phyloP scores from a whole-genome alignment of 2,329 filamentous ascomycete genomes.

The Phialophora chinensis region DNA sequence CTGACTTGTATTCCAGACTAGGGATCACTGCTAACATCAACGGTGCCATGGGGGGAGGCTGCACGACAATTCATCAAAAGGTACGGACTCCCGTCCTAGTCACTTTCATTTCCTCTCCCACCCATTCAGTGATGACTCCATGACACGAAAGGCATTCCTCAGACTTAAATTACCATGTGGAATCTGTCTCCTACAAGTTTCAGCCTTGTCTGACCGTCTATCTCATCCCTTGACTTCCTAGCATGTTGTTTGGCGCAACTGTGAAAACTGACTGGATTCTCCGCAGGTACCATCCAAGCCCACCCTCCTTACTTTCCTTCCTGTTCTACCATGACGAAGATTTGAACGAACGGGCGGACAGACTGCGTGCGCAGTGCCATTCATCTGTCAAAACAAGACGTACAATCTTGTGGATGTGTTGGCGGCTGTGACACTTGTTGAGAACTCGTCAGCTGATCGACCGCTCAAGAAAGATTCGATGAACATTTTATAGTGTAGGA shows the following conservation, averaged over 20 bases:
- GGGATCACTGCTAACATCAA: neutral
- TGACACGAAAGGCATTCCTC: conserved; percentile 73
- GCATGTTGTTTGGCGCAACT: conserved; percentile 6
- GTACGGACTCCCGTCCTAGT: conserved; percentile 46
- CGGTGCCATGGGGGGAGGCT: neutral
- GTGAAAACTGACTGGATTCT: conserved; percentile 27
- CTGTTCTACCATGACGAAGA: conserved; percentile 60
- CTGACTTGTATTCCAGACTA: neutral
- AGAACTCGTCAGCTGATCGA: conserved; percentile 70
- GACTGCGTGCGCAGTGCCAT: conserved; percentile 60
- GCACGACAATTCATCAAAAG: conserved; percentile 47
- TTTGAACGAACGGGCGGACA: conserved; percentile 74
- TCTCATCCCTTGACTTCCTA: conserved; percentile 9
- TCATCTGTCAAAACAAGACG: conserved; percentile 62
- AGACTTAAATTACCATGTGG: conserved; percentile 68
- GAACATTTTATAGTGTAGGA: conserved; percentile 33
- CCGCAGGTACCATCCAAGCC: conserved; percentile 33
- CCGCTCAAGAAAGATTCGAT: conserved; percentile 24
- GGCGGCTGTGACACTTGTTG: conserved; percentile 66
- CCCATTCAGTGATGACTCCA: conserved; percentile 61
- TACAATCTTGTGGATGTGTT: conserved; percentile 68
- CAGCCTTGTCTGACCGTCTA: conserved; percentile 68
- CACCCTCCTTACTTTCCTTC: conserved; percentile 33
- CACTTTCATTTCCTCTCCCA: conserved; percentile 42
- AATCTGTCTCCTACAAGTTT: conserved; percentile 69